Base-by-base conservation (phyloP, 2,329 filamentous ascomycete species). In the Harringtonia aguacate region DNA sequence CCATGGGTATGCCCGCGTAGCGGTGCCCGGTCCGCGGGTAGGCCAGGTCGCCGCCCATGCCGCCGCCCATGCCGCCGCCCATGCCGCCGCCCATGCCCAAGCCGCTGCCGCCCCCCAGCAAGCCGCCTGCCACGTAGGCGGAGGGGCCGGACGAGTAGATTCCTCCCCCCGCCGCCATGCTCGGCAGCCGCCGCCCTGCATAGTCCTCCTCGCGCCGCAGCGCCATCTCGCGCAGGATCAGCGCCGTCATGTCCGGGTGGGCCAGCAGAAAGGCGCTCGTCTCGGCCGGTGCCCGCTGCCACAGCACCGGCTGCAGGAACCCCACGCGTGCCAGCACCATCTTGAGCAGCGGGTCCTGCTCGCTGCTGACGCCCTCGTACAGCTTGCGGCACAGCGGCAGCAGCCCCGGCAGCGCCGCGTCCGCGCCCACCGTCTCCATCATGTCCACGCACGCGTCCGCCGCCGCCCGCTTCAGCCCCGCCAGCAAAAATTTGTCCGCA, bases 311-410 rank as follows among this genome's bases (percentile, higher is more conserved):
- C 53, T 70, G 66, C 29, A 73, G 54, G 48, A 71, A 72, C 3
- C 68, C 69, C 7, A 71, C 62, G 30, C 69, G 58, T 8, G 69
- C 68, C 49, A 71, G 65, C 13, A 73, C 54, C 65, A 72, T 72
- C 47, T 62, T 66, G 39, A 72, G 58, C 34, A 72, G 52, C 1
- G 55, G 52, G 44, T 73, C 68, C 10, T 56, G 55, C 45, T 65
- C 60, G 39, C n/a, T n/a, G 30, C 64, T 61, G n/a, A 72, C 59
- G 8, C 64, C 66, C 39, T 58, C 54, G 50, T 64, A 63, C 12
- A 73, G 58, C 50, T 62, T 66, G 15, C 55, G 56, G 51, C 68
- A 72, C 12, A 68, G 59, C 41, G 56, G 53, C 18, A 73, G 56
- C 6, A 72, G 65, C 34, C 68, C 65, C 18, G 64, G 59, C 33